phyloP scores from a whole-genome alignment of 805 yeast genomes.

The Zygosaccharomyces siamensis region DNA sequence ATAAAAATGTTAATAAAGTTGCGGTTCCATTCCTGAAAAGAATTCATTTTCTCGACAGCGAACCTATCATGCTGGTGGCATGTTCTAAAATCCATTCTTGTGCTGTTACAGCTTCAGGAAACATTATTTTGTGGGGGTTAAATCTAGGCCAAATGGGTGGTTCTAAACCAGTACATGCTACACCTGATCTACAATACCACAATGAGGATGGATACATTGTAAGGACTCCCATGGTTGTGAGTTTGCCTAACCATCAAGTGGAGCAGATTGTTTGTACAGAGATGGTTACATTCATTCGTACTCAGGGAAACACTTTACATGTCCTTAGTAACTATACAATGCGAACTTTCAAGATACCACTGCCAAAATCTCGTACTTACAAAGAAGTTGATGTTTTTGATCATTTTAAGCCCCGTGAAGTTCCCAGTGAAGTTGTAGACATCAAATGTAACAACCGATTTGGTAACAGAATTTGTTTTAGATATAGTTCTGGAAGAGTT shows the following conservation, averaged over 20 bases:
- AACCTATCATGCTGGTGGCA: slow-evolving; percentile 41
- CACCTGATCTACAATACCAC: slow-evolving; percentile 42
- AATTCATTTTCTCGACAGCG: slow-evolving; percentile 20
- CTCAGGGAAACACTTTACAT: slow-evolving; percentile 55
- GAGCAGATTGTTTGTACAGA: slow-evolving; percentile 61
- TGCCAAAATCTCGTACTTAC: slow-evolving; percentile 25
- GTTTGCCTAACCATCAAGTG: slow-evolving; percentile 34
- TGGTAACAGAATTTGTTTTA: slow-evolving; percentile 44
- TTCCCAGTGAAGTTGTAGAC: slow-evolving; percentile 30
- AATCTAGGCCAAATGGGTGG: slow-evolving; percentile 78
- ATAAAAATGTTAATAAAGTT: slow-evolving; percentile 24
- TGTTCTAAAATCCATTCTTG: slow-evolving; percentile 66
- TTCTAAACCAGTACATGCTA: slow-evolving; percentile 36
- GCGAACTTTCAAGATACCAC: slow-evolving; percentile 44
- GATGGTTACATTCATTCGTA: slow-evolving; percentile 60
- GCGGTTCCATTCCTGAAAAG: slow-evolving; percentile 27
- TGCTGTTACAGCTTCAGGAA: slow-evolving; percentile 48
- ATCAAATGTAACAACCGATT: slow-evolving; percentile 31
- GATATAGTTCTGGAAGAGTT: slow-evolving; percentile 59
- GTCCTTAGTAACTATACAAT: slow-evolving; percentile 56
- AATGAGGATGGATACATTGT: slow-evolving; percentile 38
- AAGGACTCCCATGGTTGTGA: slow-evolving; percentile 18
- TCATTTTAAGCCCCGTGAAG: slow-evolving; percentile 33
- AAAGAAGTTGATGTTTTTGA: slow-evolving; percentile 33
- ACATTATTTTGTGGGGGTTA: slow-evolving; percentile 68